These are phyloP conservation scores for Helicostylum pulchrum DNA, from an alignment of 192 early-diverging fungal species.

Conservation along the genomic window DNA sequence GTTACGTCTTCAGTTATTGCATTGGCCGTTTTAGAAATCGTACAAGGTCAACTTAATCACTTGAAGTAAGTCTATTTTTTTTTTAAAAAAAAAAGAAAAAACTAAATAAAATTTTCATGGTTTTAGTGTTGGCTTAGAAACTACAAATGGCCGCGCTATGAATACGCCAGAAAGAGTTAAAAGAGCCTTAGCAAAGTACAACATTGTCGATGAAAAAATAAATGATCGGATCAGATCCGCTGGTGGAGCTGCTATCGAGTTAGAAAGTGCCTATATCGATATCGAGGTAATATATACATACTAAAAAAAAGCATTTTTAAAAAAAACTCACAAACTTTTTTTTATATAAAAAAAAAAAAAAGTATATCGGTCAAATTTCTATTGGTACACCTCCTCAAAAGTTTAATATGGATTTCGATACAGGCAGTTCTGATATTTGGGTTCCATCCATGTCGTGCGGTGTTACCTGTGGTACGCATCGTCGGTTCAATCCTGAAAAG, in stretches of 20 bases:
- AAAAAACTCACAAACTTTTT: background rate
- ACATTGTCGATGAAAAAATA: background rate
- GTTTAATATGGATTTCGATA: slow-evolving; percentile 70
- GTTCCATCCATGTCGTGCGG: slow-evolving; percentile 36
- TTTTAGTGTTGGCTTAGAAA: slow-evolving; percentile 12
- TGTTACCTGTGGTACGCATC: slow-evolving; percentile 21
- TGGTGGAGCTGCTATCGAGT: background rate
- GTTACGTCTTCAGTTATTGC: too few relatives aligned
- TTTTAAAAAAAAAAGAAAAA: background rate
- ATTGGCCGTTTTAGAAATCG: too few relatives aligned
- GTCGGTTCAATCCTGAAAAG: slow-evolving; percentile 18
- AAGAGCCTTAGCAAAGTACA: slow-evolving; percentile 23
- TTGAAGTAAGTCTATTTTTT: background rate
- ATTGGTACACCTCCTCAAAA: slow-evolving; percentile 65
- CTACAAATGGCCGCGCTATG: background rate
- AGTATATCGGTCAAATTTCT: slow-evolving; percentile 54
- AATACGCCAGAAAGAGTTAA: slow-evolving; percentile 19
- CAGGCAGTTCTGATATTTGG: slow-evolving; percentile 74
- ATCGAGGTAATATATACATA: slow-evolving; percentile 25
- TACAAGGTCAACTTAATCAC: too few relatives aligned
- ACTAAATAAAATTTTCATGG: background rate
- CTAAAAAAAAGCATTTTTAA: too few relatives aligned
- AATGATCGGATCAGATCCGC: slow-evolving; percentile 1
- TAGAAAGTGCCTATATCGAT: slow-evolving; percentile 24
- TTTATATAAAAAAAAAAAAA: background rate